Percentiles rank a stretch among this genome's conserved stretches.
Evolutionary conservation across 257 asterid genomes (phyloP).

Genomic region (Paulownia fortunei): DNA sequence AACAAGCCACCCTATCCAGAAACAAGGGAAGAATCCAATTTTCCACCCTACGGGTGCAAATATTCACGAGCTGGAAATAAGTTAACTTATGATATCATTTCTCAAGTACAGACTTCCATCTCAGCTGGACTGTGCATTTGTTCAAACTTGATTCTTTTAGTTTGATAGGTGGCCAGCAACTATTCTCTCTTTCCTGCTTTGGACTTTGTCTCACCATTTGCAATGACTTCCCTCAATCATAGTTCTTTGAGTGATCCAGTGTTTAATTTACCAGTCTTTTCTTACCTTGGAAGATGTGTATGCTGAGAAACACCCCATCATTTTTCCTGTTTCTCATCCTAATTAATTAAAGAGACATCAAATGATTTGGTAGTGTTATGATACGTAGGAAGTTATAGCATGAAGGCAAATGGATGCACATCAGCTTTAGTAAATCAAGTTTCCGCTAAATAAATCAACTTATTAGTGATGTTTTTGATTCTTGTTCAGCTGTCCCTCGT

Average conservation of each 20-base stretch:
- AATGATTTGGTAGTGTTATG: neutral
- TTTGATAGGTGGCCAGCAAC: neutral
- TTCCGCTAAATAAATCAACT: slow-evolving; percentile 9
- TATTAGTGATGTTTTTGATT: slow-evolving; percentile 8
- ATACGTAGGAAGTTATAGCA: slow-evolving; percentile 5
- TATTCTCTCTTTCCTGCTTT: neutral
- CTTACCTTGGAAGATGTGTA: neutral
- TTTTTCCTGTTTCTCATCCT: neutral
- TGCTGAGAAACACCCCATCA: neutral
- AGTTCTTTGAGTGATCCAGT: neutral
- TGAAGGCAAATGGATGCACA: neutral
- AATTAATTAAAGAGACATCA: neutral
- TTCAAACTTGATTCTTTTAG: neutral
- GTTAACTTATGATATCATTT: neutral
- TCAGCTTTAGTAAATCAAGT: neutral
- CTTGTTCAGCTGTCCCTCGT: neutral
- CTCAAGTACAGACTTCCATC: neutral
- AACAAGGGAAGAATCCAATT: neutral
- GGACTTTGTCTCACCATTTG: neutral
- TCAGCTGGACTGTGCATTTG: neutral
- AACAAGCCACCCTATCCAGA: neutral
- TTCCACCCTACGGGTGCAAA: neutral
- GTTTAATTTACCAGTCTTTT: slow-evolving; percentile 5
- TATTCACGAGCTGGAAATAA: neutral
- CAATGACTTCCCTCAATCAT: neutral